Percentiles rank a stretch among this genome's conserved stretches.
These are phyloP conservation scores for Coniella lustricola DNA, from an alignment of 2,329 filamentous ascomycete species.

Conservation along the genomic window DNA sequence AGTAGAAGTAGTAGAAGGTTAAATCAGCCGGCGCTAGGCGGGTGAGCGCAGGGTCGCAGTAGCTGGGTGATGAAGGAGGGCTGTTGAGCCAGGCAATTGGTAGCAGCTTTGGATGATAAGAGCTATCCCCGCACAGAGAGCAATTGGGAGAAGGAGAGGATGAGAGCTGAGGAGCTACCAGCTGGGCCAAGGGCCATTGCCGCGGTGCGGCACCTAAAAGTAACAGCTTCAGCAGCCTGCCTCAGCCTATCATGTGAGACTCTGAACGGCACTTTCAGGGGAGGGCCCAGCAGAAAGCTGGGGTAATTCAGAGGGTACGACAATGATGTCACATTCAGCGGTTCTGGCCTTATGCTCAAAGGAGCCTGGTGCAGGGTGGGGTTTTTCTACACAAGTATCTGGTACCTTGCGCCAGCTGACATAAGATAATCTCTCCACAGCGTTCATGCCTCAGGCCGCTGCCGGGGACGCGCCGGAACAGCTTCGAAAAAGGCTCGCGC, in stretches of 20 bases:
- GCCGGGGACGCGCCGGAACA: constrained; percentile 13
- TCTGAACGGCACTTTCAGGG: not conserved
- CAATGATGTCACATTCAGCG: constrained; percentile 11
- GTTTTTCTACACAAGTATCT: too few species aligned
- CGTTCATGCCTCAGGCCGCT: constrained; percentile 15
- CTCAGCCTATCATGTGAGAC: not conserved
- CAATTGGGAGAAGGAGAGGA: not conserved
- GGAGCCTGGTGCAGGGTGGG: not conserved
- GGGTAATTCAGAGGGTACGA: constrained; percentile 2
- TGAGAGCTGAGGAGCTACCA: not conserved
- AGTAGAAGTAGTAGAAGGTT: too few species aligned
- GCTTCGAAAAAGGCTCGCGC: constrained; percentile 25
- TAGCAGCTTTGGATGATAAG: not conserved
- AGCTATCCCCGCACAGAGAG: constrained; percentile 12
- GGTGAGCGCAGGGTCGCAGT: too few species aligned
- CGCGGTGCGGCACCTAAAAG: not conserved
- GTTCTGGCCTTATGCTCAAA: too few species aligned
- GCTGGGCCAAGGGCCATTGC: not conserved
- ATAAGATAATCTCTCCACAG: not conserved
- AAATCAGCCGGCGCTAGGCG: too few species aligned
- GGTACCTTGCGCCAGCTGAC: constrained; percentile 3
- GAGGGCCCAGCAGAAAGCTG: constrained; percentile 10
- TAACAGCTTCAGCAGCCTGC: not conserved
- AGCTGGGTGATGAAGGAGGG: constrained; percentile 3
- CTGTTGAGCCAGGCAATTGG: constrained; percentile 2